Conservation (phyloP, 108 stramenopile species). For the Chaetoceros muelleri region DNA sequence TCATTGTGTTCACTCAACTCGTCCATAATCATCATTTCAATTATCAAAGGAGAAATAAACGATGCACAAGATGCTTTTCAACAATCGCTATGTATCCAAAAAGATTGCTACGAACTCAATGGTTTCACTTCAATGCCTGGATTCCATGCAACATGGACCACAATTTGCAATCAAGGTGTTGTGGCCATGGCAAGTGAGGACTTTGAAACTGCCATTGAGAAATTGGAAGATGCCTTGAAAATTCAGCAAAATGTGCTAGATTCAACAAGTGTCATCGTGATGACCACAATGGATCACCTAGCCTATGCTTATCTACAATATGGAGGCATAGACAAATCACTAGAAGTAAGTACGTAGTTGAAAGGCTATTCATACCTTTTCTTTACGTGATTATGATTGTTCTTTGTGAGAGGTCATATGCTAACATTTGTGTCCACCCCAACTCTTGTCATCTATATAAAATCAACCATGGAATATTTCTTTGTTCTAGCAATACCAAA, state of each 20-base stretch:
- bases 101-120: constrained; percentile 15
- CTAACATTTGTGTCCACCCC: neutral
- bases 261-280: constrained; percentile 36
- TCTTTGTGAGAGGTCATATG: neutral
- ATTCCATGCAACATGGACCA: constrained; percentile 42
- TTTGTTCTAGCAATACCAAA: constrained; percentile 6
- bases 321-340: constrained; percentile 20
- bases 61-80: constrained; percentile 31
- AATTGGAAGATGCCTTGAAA: constrained; percentile 32
- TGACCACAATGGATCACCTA: constrained; percentile 45
- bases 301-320: constrained; percentile 30
- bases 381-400: neutral
- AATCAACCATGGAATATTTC: too few relatives aligned
- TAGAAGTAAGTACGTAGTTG: constrained; percentile 10
- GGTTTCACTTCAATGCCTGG: constrained; percentile 32
- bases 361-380: neutral
- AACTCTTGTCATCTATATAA: neutral
- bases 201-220: constrained; percentile 23
- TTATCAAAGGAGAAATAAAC: constrained; percentile 23
- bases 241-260: constrained; percentile 39
- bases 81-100: constrained; percentile 34
- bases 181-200: constrained; percentile 34
- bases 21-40: too few relatives aligned
- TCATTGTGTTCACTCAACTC: too few relatives aligned
- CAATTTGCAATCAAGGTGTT: constrained; percentile 58